These are phyloP conservation scores for Aspergillus ellipticus DNA, from an alignment of 495 filamentous ascomycete species.

Conservation along the genomic window DNA sequence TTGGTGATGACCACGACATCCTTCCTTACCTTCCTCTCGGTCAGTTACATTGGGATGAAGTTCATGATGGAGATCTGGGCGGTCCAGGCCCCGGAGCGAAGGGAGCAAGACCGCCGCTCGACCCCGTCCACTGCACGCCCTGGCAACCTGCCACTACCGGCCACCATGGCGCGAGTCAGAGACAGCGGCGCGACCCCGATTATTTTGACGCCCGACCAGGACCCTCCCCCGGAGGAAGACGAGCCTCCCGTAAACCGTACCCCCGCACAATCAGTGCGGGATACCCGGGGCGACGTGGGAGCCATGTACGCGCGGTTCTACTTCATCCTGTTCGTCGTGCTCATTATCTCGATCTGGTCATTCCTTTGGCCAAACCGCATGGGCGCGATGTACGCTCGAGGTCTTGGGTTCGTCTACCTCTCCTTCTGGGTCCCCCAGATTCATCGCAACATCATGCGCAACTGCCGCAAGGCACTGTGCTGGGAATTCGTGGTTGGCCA, in stretches of 20 bases:
- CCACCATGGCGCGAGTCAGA: conserved; percentile 48
- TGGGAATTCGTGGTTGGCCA: conserved; percentile 89
- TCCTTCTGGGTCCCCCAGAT: conserved; percentile 94
- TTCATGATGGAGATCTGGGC: conserved; percentile 88
- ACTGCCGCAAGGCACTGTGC: conserved; percentile 80
- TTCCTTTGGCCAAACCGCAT: conserved; percentile 68
- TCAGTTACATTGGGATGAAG: conserved; percentile 70
- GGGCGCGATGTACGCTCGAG: conserved; percentile 67
- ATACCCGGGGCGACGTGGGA: conserved; percentile 56
- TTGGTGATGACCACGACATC: conserved; percentile 63
- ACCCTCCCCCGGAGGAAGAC: conserved; percentile 47
- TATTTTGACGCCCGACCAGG: conserved; percentile 82
- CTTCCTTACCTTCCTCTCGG: conserved; percentile 70
- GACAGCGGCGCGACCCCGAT: conserved; percentile 57
- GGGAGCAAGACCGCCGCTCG: conserved; percentile 46
- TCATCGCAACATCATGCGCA: conserved; percentile 81
- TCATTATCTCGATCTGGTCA: conserved; percentile 73
- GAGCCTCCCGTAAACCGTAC: conserved; percentile 27
- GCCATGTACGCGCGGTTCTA: conserved; percentile 79
- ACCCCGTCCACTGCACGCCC: conserved; percentile 27
- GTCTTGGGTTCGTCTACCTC: conserved; percentile 66
- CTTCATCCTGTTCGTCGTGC: conserved; percentile 61
- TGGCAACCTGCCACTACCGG: conserved; percentile 59
- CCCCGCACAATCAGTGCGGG: conserved; percentile 29
- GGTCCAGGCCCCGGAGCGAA: conserved; percentile 77